These are phyloP conservation scores for Ceratobasidium sp. DNA, from an alignment of 1,284 basidiomycete species.

Conservation along the genomic window DNA sequence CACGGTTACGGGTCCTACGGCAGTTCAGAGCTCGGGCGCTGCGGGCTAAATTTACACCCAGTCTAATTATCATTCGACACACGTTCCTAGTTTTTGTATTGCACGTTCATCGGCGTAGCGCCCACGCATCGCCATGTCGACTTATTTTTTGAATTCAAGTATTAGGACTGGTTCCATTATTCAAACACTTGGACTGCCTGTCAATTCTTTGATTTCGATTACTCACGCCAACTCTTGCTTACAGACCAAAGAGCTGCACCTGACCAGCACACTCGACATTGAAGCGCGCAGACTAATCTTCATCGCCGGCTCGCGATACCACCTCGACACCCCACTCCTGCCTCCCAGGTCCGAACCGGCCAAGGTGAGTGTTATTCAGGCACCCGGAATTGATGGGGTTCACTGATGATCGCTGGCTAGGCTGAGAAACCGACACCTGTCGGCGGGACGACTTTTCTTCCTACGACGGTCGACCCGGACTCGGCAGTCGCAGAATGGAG, in stretches of 20 bases:
- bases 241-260: conserved; percentile 19
- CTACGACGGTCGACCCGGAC: conserved; percentile 29
- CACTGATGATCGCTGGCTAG: neutral
- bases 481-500: conserved; percentile 33
- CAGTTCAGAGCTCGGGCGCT: too few relatives aligned
- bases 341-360: neutral
- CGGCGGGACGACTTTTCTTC: conserved; percentile 15
- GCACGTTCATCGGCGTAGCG: too few relatives aligned
- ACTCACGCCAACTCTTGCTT: neutral
- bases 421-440: conserved; percentile 5
- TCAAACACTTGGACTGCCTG: too few relatives aligned
- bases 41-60: too few relatives aligned
- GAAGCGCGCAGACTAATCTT: conserved; percentile 31
- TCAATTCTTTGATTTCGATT: too few relatives aligned
- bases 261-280: conserved; percentile 21
- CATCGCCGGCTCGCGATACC: conserved; percentile 23
- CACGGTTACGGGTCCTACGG: too few relatives aligned
- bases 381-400: neutral
- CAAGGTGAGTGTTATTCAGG: neutral
- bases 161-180: too few relatives aligned
- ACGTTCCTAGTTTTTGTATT: too few relatives aligned
- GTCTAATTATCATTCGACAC: too few relatives aligned
- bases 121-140: too few relatives aligned
- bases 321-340: conserved; percentile 34
- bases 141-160: too few relatives aligned